Evolutionary conservation across 2,329 filamentous ascomycete genomes (phyloP), one percentile per base, ranked within the genome.

Genomic region (Mollisia scopiformis): DNA sequence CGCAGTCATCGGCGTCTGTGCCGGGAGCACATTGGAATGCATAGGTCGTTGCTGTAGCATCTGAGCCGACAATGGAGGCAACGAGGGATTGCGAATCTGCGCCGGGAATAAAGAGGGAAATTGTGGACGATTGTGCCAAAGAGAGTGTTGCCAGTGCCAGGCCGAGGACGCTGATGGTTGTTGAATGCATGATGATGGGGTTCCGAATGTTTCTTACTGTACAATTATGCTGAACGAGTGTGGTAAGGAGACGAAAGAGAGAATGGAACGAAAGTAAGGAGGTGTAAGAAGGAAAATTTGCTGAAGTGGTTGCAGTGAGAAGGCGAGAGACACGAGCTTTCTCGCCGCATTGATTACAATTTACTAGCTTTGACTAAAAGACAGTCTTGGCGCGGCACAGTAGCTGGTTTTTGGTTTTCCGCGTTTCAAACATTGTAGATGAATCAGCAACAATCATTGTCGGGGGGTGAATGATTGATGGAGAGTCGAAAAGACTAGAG

Each of bases 1-100:
- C 64, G 30, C 66, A 68, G 6, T 55, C 54, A 47, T 54, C 25
- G 46, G n/a, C n/a, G 25, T 55, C 59, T 14, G 57, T 58, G 1
- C 27, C 47, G 14, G 60, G 54, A 6, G 54, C 46, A 51, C 67
- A 69, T 53, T 55, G 21, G 2, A 69, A 16, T 19, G 62, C 62
- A 43, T 68, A 69, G n/a, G 67, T 69, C 31, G 66, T 69, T 2
- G 65, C 60, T 3, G 59, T 57, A 8, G 62, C 55, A n/a, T 66
- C 67, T 14, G 61, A 65, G 21, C 60, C 64, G 46, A 67, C 49
- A 33, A 68, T 27, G 11, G 61, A 62, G 1, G 61, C 67, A 10
- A 64, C 59, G 23, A 69, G 60, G 39, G 61, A 30, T 46, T 67
- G 59, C 8, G 57, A 13, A 57, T 66, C 66, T 33, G 61, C 55